Evolutionary conservation across 352 stramenopile genomes (phyloP).

Genomic region (Phytopythium mirpurense): DNA sequence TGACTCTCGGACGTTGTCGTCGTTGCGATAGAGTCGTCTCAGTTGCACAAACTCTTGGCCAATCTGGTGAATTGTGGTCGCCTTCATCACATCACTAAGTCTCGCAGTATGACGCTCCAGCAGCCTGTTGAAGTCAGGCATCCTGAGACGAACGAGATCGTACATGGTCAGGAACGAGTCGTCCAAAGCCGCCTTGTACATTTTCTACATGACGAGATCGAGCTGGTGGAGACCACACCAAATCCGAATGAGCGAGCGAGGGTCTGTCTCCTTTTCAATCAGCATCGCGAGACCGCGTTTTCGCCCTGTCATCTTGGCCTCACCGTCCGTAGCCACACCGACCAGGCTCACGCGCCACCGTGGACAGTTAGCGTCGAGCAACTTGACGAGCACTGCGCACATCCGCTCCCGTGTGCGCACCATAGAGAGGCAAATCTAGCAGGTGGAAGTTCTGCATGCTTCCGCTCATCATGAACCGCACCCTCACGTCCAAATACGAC

Average conservation of each 20-base stretch:
- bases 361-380: not conserved
- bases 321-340: not conserved
- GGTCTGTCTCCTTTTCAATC: not conserved
- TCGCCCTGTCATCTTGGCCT: not conserved
- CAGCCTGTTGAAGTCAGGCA: not conserved
- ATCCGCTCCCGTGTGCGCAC: not conserved
- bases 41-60: not conserved
- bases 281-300: not conserved
- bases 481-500: constrained; percentile 5
- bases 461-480: not conserved
- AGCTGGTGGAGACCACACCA: not conserved
- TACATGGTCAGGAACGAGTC: not conserved
- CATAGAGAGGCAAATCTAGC: not conserved
- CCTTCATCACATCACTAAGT: too few relatives aligned
- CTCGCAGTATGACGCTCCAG: too few relatives aligned
- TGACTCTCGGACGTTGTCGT: not conserved
- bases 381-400: not conserved
- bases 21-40: not conserved
- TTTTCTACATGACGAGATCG: not conserved
- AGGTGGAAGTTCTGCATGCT: constrained; percentile 4
- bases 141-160: not conserved
- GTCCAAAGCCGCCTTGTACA: not conserved
- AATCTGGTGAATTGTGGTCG: not conserved
- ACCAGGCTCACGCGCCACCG: not conserved
- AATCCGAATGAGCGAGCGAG: not conserved